Evolutionary conservation across 2,329 filamentous ascomycete genomes (phyloP).

Genomic region (Pseudodiploospora longispora): DNA sequence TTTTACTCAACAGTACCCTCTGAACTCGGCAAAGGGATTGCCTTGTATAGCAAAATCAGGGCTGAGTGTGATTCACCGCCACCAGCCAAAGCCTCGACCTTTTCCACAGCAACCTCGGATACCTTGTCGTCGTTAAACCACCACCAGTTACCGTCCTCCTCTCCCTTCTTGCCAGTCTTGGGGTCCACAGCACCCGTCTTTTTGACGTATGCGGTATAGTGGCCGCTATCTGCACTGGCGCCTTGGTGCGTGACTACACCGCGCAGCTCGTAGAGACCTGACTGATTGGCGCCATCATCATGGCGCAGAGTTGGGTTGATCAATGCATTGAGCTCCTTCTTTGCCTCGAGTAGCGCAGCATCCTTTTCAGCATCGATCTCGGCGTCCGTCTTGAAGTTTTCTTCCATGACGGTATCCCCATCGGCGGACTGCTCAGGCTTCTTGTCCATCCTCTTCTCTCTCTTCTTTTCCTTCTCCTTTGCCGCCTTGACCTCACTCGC

Average conservation of each 20-base stretch:
- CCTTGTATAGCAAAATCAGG: constrained; percentile 70
- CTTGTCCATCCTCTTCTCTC: constrained; percentile 39
- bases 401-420: constrained; percentile 66
- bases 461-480: constrained; percentile 37
- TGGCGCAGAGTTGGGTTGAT: constrained; percentile 66
- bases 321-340: constrained; percentile 77
- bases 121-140: constrained; percentile 99
- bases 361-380: constrained; percentile 82
- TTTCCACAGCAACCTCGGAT: constrained; percentile 80
- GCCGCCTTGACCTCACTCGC: constrained; percentile 45
- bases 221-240: constrained; percentile 90
- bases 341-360: constrained; percentile 65
- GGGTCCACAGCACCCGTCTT: constrained; percentile 69
- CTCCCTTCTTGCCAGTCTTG: constrained; percentile 65
- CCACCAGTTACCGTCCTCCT: constrained; percentile 96
- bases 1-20: constrained; percentile 33
- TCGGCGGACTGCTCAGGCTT: constrained; percentile 33
- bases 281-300: constrained; percentile 83
- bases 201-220: constrained; percentile 98
- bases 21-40: constrained; percentile 58
- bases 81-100: constrained; percentile 82
- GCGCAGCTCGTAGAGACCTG: constrained; percentile 87
- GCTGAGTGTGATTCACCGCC: constrained; percentile 84
- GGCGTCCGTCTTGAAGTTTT: constrained; percentile 85
- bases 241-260: constrained; percentile 96